Evolutionary conservation across 2,329 filamentous ascomycete species (phyloP).

Genomic region (Byssochlamys sp.): DNA sequence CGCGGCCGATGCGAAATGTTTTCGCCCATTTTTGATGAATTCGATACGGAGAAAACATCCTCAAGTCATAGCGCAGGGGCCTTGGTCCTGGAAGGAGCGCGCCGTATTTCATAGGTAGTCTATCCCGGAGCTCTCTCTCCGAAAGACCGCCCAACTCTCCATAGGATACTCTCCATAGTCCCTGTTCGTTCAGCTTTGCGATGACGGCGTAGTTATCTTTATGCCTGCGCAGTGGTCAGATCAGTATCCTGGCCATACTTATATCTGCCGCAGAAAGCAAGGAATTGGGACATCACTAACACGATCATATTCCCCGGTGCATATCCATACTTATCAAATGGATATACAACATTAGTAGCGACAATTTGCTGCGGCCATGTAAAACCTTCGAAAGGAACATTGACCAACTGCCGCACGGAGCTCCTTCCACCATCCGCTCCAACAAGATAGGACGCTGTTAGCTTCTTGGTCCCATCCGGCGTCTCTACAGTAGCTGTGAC

Average conservation of each 20-base stretch:
- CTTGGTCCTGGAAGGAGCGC: conserved; percentile 20
- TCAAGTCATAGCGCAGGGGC: conserved; percentile 13
- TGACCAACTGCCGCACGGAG: background rate
- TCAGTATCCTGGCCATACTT: background rate
- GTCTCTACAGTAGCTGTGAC: background rate
- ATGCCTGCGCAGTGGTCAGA: background rate
- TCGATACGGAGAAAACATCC: conserved; percentile 10
- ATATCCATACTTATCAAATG: conserved; percentile 25
- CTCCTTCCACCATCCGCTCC: background rate
- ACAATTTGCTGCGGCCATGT: conserved; percentile 21
- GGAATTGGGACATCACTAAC: background rate
- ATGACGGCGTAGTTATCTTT: conserved; percentile 26
- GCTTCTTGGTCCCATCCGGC: background rate
- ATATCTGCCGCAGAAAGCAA: background rate
- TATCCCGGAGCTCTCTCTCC: conserved; percentile 17
- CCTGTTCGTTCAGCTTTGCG: conserved; percentile 22
- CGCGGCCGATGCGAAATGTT: conserved; percentile 9
- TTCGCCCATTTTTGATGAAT: conserved; percentile 10
- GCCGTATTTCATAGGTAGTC: conserved; percentile 19
- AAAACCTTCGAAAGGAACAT: conserved; percentile 20
- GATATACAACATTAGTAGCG: conserved; percentile 13
- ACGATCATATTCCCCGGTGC: conserved; percentile 34
- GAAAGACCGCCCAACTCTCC: conserved; percentile 24
- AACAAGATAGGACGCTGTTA: background rate
- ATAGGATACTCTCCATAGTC: conserved; percentile 35